Conservation (phyloP, 352 stramenopile species). For the Pythium periplocum region DNA sequence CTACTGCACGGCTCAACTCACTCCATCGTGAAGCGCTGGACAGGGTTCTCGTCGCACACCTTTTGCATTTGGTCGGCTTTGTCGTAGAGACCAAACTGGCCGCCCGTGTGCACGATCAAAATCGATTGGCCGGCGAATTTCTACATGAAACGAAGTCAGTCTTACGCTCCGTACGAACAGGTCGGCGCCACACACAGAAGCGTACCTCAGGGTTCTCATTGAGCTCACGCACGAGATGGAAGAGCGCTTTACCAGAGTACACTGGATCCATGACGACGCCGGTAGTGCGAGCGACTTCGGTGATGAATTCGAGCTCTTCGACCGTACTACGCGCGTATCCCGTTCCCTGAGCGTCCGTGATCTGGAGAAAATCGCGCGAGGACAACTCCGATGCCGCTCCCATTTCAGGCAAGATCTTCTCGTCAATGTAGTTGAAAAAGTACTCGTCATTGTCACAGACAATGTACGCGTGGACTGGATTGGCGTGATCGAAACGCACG, state of each 20-base stretch:
- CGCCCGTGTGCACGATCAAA: conserved; percentile 59
- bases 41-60: not conserved
- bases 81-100: conserved; percentile 61
- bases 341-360: conserved; percentile 70
- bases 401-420: conserved; percentile 68
- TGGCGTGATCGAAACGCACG: conserved; percentile 33
- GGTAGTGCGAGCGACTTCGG: conserved; percentile 44
- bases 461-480: conserved; percentile 71
- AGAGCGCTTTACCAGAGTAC: conserved; percentile 78
- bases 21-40: conserved; percentile 10
- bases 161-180: conserved; percentile 1
- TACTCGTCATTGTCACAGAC: conserved; percentile 84
- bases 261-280: conserved; percentile 75
- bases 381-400: conserved; percentile 38
- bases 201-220: conserved; percentile 45
- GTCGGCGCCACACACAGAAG: not conserved
- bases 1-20: no score
- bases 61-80: conserved; percentile 35
- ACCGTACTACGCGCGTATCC: conserved; percentile 66
- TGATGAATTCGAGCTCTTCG: conserved; percentile 65
- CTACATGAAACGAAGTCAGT: conserved; percentile 4
- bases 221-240: conserved; percentile 63
- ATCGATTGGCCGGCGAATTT: conserved; percentile 30
- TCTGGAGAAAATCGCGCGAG: conserved; percentile 65
- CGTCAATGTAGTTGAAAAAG: conserved; percentile 80